phyloP scores from a whole-genome alignment of 345 rosid genomes.

The Bretschneidera sinensis region DNA sequence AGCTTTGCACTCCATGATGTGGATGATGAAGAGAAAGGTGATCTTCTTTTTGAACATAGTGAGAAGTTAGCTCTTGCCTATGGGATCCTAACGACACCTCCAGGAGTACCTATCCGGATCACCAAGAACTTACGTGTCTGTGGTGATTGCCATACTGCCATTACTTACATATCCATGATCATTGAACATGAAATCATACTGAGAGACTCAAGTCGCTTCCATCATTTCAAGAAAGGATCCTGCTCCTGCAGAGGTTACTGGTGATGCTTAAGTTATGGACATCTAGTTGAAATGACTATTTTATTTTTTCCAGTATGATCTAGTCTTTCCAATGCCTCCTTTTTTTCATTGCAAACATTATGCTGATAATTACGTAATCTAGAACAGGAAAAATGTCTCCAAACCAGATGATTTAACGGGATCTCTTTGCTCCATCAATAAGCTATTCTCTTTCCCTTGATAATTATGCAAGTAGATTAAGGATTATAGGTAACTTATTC shows the following conservation, averaged over 20 bases:
- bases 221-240: conserved; percentile 73
- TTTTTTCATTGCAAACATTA: background rate
- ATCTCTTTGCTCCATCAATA: background rate
- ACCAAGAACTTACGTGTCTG: conserved; percentile 77
- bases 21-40: conserved; percentile 85
- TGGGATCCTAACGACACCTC: conserved; percentile 54
- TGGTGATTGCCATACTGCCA: conserved; percentile 80
- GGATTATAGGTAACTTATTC: no score
- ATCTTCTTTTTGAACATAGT: conserved; percentile 68
- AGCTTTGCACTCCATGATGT: conserved; percentile 85
- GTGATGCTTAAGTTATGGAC: conserved; percentile 34
- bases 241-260: conserved; percentile 85
- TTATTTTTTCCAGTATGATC: no score
- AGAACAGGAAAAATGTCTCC: background rate
- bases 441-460: no score
- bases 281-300: background rate
- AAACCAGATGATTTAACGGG: background rate
- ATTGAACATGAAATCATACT: conserved; percentile 65
- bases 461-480: no score
- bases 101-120: conserved; percentile 58
- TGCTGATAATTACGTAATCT: background rate
- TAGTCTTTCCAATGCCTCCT: no score
- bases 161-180: conserved; percentile 61
- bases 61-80: conserved; percentile 89
- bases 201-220: conserved; percentile 90